Evolutionary conservation across 768 basidiomycete species (phyloP).

Genomic region (Agaricus subrufescens): DNA sequence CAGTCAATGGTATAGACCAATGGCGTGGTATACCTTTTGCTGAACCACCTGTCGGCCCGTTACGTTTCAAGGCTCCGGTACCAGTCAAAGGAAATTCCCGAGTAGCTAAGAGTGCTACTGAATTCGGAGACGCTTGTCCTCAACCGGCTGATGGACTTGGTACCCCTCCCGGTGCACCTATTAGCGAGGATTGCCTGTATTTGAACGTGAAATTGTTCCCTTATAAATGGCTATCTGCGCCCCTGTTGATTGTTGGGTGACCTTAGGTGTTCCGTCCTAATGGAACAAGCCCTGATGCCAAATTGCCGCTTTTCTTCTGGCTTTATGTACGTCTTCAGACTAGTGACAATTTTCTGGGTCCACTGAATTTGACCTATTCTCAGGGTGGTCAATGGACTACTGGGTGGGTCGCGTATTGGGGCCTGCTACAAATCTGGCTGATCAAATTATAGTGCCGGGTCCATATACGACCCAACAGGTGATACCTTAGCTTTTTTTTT

Average conservation of each 20-base stretch:
- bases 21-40: constrained; percentile 65
- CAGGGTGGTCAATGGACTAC: constrained; percentile 47
- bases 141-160: constrained; percentile 36
- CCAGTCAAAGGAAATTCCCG: constrained; percentile 27
- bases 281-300: constrained; percentile 16
- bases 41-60: constrained; percentile 45
- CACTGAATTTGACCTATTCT: not conserved
- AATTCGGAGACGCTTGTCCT: constrained; percentile 54
- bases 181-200: constrained; percentile 50
- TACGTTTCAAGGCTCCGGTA: constrained; percentile 56
- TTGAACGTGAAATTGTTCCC: constrained; percentile 36
- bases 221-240: not conserved
- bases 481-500: constrained; percentile 6
- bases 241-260: not conserved
- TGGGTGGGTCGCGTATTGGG: constrained; percentile 22
- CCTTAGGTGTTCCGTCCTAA: constrained; percentile 31
- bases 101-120: constrained; percentile 35
- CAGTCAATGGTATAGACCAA: constrained; percentile 39
- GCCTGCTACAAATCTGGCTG: not conserved
- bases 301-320: constrained; percentile 35
- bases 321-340: constrained; percentile 23
- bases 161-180: constrained; percentile 40
- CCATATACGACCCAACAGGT: constrained; percentile 46
- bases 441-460: constrained; percentile 31
- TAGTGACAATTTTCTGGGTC: not conserved